Conservation (phyloP, 2,329 filamentous ascomycete genomes). For the Colletotrichum chrysophilum region DNA sequence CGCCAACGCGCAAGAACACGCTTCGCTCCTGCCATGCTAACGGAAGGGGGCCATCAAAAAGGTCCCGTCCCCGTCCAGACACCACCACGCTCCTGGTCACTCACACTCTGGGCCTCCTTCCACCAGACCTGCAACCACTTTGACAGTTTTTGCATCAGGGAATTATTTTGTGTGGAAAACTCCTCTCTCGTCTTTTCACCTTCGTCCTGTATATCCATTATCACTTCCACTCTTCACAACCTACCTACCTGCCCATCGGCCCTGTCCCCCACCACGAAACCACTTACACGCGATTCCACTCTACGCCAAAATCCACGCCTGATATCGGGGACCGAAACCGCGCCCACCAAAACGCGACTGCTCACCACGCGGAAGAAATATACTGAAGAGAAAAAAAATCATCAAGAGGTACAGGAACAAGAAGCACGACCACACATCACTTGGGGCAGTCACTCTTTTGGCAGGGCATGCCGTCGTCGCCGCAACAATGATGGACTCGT, state of each 20-base stretch:
- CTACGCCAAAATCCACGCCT: slow-evolving; percentile 16
- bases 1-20: slow-evolving; percentile 25
- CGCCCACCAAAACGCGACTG: slow-evolving; percentile 11
- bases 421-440: neutral
- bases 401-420: neutral
- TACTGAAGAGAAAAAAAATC: neutral
- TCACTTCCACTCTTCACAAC: neutral
- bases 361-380: slow-evolving; percentile 9
- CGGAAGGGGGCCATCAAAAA: slow-evolving; percentile 29
- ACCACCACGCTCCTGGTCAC: neutral
- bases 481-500: slow-evolving; percentile 44
- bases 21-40: slow-evolving; percentile 11
- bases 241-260: neutral
- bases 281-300: slow-evolving; percentile 20
- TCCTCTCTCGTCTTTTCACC: neutral
- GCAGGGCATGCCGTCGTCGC: slow-evolving; percentile 15
- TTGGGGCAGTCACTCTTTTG: neutral
- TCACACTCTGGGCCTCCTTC: slow-evolving; percentile 26
- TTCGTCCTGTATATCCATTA: neutral
- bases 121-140: slow-evolving; percentile 27
- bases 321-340: slow-evolving; percentile 7
- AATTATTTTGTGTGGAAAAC: neutral
- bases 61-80: slow-evolving; percentile 27
- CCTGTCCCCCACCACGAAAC: neutral
- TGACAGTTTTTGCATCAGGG: slow-evolving; percentile 2